These are phyloP conservation scores for Colletotrichum musae DNA, from an alignment of 2,329 filamentous ascomycete species.

Conservation along the genomic window DNA sequence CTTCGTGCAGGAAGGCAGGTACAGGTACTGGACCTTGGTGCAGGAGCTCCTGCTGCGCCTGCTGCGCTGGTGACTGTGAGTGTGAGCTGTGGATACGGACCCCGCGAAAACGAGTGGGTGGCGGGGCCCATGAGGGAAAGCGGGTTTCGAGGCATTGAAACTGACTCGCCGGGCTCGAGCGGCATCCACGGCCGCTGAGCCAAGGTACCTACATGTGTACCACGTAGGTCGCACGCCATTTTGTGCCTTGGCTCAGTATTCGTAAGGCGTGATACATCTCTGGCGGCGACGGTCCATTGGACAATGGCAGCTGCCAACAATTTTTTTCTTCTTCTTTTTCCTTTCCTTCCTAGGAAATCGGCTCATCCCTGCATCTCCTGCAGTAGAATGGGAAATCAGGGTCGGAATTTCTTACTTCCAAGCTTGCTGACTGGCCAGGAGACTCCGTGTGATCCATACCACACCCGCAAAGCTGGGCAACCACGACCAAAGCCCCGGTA, in stretches of 20 bases:
- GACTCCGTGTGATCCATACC: not conserved
- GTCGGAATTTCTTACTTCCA: conserved; percentile 37
- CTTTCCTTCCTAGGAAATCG: not conserved
- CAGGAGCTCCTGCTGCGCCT: not conserved
- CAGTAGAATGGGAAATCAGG: conserved; percentile 26
- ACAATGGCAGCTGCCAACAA: conserved; percentile 27
- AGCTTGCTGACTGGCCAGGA: conserved; percentile 19
- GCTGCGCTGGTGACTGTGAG: not conserved
- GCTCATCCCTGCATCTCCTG: conserved; percentile 19
- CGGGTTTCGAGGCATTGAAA: conserved; percentile 38
- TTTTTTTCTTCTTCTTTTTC: conserved; percentile 13
- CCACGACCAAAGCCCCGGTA: conserved; percentile 5
- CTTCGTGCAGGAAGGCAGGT: conserved; percentile 4
- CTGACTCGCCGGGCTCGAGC: conserved; percentile 36
- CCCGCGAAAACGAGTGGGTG: conserved; percentile 37
- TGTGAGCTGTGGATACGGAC: conserved; percentile 30
- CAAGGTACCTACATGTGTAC: too few species aligned
- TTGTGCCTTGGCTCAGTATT: too few species aligned
- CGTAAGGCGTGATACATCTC: not conserved
- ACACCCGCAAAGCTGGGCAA: conserved; percentile 25
- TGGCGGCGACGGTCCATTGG: conserved; percentile 28
- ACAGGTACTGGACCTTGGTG: not conserved
- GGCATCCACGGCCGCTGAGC: conserved; percentile 23
- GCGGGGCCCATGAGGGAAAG: conserved; percentile 34
- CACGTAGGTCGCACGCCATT: too few species aligned